phyloP scores from a whole-genome alignment of 2,329 filamentous ascomycete genomes.

The Sporothrix curviconia region DNA sequence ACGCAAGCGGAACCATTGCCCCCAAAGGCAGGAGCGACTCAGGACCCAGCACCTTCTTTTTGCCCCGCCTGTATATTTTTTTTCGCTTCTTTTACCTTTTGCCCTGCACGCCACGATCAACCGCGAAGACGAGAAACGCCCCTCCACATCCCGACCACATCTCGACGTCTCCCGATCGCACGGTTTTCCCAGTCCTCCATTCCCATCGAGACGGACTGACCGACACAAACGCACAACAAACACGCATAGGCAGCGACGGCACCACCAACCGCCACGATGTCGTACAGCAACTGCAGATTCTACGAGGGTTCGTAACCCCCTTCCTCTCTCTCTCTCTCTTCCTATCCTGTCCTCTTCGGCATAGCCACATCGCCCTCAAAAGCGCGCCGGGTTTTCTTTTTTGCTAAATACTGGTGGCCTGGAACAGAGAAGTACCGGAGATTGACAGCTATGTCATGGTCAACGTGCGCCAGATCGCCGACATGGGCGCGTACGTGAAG shows the following conservation, averaged over 20 bases:
- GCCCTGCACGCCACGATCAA: conserved; percentile 9
- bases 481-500: conserved; percentile 99
- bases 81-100: conserved; percentile 14
- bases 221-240: background rate
- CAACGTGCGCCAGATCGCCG: conserved; percentile 89
- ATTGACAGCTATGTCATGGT: conserved; percentile 99
- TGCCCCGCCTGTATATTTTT: conserved; percentile 18
- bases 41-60: conserved; percentile 9
- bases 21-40: conserved; percentile 1
- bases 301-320: conserved; percentile 27
- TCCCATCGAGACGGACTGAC: background rate
- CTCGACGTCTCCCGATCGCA: conserved; percentile 6
- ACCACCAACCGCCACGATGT: conserved; percentile 29
- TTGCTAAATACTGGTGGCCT: background rate
- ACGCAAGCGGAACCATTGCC: conserved; percentile 13
- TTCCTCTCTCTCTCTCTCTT: background rate
- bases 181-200: background rate
- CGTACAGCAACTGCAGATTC: conserved; percentile 33
- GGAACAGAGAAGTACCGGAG: conserved; percentile 65
- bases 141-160: background rate
- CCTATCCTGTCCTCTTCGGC: no score
- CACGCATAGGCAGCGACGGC: background rate
- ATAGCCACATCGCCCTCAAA: background rate
- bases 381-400: no score
- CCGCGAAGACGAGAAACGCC: conserved; percentile 1